phyloP scores from a whole-genome alignment of 139 green algal species.

The Nannochloris sp. region DNA sequence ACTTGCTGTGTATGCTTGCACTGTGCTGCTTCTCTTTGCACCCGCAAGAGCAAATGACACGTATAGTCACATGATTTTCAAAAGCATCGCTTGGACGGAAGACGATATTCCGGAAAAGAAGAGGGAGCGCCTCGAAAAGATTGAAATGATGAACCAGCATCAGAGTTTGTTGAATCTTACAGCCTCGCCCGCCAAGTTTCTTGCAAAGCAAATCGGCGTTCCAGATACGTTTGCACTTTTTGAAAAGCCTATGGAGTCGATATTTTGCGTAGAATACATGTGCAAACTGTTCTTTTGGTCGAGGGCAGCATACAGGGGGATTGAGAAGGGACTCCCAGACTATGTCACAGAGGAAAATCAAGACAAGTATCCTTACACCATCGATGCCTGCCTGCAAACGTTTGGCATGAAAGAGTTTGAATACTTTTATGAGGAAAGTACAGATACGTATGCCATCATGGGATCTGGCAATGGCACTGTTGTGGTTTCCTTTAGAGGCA shows the following conservation, averaged over 20 bases:
- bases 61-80: not conserved
- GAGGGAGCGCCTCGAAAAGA: no score
- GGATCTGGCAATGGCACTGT: conserved; percentile 23
- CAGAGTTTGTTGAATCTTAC: not conserved
- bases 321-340: conserved; percentile 4
- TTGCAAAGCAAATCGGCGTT: not conserved
- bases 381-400: not conserved
- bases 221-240: not conserved
- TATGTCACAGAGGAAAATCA: not conserved
- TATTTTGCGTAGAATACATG: conserved; percentile 56
- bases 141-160: not conserved
- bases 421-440: conserved; percentile 31
- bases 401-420: conserved; percentile 5
- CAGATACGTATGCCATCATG: conserved; percentile 30
- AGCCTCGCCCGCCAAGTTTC: not conserved
- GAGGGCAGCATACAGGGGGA: conserved; percentile 34
- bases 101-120: not conserved
- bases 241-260: conserved; percentile 21
- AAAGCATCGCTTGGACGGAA: not conserved
- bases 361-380: conserved; percentile 1
- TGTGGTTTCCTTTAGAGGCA: conserved; percentile 36
- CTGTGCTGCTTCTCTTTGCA: not conserved
- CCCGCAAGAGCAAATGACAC: not conserved
- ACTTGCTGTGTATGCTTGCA: not conserved
- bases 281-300: conserved; percentile 54